These are phyloP conservation scores for Leucoagaricus sp. DNA, from an alignment of 1,284 basidiomycete species.

Conservation along the genomic window DNA sequence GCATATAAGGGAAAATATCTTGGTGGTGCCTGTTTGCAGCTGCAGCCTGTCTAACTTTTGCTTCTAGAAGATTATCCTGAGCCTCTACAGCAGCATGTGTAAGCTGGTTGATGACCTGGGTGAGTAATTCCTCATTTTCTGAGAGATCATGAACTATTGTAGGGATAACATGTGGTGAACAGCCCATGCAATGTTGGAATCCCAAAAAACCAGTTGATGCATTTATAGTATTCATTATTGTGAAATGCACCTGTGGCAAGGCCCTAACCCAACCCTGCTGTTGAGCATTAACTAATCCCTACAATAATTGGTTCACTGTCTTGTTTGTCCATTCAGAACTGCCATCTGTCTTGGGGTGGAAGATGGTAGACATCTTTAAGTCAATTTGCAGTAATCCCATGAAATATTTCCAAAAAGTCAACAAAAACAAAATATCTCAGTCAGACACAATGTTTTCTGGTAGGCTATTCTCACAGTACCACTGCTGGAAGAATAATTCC, in stretches of 20 bases:
- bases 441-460: constrained; percentile 27
- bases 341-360: constrained; percentile 24
- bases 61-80: constrained; percentile 27
- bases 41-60: constrained; percentile 29
- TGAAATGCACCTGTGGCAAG: constrained; percentile 15
- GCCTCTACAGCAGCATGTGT: constrained; percentile 21
- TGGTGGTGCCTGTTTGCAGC: constrained; percentile 28
- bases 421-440: constrained; percentile 29
- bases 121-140: neutral
- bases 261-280: constrained; percentile 28
- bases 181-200: constrained; percentile 18
- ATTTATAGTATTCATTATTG: constrained; percentile 22
- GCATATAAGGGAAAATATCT: constrained; percentile 15
- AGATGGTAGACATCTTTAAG: constrained; percentile 32
- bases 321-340: constrained; percentile 23
- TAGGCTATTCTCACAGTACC: constrained; percentile 37
- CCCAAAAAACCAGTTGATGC: constrained; percentile 17
- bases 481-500: constrained; percentile 29
- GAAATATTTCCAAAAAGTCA: constrained; percentile 24
- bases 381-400: constrained; percentile 28
- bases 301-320: constrained; percentile 2
- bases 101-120: neutral
- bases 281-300: constrained; percentile 24
- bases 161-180: constrained; percentile 5
- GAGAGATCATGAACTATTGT: neutral